A percentile compares a stretch with the other conserved stretches of the same genome.
Conservation (phyloP, 225 moss, liverwort and hornwort genomes). For the Asterella californica region DNA sequence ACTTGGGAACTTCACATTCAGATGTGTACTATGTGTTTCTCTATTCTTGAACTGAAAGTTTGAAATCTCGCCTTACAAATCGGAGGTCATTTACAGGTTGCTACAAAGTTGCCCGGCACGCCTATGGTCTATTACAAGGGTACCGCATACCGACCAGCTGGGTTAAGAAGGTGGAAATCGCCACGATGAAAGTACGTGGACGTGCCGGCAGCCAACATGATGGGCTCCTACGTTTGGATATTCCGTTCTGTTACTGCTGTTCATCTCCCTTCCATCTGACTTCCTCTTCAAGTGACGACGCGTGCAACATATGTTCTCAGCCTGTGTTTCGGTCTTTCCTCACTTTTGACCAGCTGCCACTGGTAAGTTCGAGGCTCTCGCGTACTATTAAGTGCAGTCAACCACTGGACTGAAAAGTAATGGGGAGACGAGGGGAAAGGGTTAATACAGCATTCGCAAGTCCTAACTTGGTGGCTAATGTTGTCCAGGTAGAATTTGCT, state of each 20-base stretch:
- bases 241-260: slow-evolving; percentile 73
- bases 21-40: background rate
- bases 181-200: slow-evolving; percentile 61
- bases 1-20: background rate
- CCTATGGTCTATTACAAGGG: slow-evolving; percentile 65
- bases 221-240: slow-evolving; percentile 45
- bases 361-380: slow-evolving; percentile 43
- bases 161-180: slow-evolving; percentile 80
- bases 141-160: slow-evolving; percentile 73
- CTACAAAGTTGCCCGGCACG: slow-evolving; percentile 73
- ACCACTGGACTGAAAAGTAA: background rate
- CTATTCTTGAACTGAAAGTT: background rate
- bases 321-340: slow-evolving; percentile 81
- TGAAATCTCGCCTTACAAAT: background rate
- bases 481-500: slow-evolving; percentile 66
- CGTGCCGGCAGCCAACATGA: slow-evolving; percentile 47
- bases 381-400: background rate
- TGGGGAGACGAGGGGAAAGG: background rate
- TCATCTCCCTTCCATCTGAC: slow-evolving; percentile 58
- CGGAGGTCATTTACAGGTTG: slow-evolving; percentile 46
- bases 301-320: slow-evolving; percentile 66
- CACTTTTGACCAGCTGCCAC: slow-evolving; percentile 80
- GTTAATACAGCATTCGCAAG: background rate
- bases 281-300: slow-evolving; percentile 48
- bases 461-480: background rate